phyloP scores from a whole-genome alignment of 2,329 filamentous ascomycete species.

The Cordyceps cateniannulata region DNA sequence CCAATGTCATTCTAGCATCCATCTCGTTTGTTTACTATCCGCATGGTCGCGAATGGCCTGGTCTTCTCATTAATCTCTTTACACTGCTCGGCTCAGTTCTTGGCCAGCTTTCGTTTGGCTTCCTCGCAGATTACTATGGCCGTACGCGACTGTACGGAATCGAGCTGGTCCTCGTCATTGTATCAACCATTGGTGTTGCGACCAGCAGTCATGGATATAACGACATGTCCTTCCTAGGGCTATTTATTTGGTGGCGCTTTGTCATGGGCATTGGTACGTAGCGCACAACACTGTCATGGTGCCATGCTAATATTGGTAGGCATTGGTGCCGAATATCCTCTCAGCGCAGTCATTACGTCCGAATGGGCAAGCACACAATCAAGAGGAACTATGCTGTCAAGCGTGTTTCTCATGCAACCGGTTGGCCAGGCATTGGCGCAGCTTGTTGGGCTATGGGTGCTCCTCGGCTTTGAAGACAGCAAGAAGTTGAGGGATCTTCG shows the following conservation, averaged over 20 bases:
- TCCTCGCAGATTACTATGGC: constrained; percentile 48
- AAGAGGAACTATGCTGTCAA: constrained; percentile 61
- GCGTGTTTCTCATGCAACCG: constrained; percentile 64
- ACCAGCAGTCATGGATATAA: constrained; percentile 43
- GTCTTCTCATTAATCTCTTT: constrained; percentile 45
- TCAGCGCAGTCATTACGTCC: constrained; percentile 60
- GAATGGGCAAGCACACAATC: constrained; percentile 59
- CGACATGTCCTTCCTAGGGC: constrained; percentile 42
- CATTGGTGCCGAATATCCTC: constrained; percentile 62
- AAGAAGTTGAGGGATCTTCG: constrained; percentile 37
- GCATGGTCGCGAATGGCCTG: constrained; percentile 35
- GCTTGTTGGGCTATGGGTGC: constrained; percentile 49
- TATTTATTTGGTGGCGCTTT: constrained; percentile 49
- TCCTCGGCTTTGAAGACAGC: constrained; percentile 38
- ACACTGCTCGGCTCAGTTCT: constrained; percentile 46
- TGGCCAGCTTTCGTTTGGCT: constrained; percentile 47
- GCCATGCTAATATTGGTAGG: constrained; percentile 28
- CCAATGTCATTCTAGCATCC: constrained; percentile 47
- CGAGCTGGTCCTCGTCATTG: constrained; percentile 48
- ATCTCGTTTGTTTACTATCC: constrained; percentile 49
- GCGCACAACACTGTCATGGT: background rate
- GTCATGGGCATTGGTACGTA: constrained; percentile 45
- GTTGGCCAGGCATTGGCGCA: constrained; percentile 61
- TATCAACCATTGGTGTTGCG: constrained; percentile 51
- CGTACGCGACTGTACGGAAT: constrained; percentile 50